Evolutionary conservation across 2,329 filamentous ascomycete genomes (phyloP).

Genomic region (Colletotrichum musae): DNA sequence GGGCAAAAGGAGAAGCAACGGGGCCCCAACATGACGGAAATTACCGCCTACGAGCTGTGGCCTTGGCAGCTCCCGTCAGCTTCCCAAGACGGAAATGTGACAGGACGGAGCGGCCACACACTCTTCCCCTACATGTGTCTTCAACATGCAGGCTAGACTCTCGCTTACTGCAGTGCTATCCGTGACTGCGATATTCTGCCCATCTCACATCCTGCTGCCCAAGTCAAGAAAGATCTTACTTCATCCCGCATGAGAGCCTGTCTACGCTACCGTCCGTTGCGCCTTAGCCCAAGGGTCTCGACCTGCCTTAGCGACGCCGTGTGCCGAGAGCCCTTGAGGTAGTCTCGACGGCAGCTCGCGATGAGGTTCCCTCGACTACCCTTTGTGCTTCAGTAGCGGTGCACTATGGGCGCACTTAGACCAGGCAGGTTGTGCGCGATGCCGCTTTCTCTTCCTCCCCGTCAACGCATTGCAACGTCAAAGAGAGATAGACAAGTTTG

Average conservation of each 20-base stretch:
- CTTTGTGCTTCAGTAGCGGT: background rate
- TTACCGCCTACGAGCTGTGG: background rate
- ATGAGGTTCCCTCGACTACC: background rate
- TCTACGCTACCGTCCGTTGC: background rate
- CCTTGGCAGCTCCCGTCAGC: slow-evolving; percentile 4
- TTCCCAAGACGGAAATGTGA: background rate
- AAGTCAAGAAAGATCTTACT: background rate
- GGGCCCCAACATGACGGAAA: background rate
- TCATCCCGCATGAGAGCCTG: slow-evolving; percentile 18
- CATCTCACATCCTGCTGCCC: background rate
- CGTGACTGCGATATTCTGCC: background rate
- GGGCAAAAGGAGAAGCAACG: background rate
- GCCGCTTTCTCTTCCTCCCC: background rate
- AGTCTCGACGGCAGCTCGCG: background rate
- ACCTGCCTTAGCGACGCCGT: slow-evolving; percentile 13
- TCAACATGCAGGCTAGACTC: too few species aligned
- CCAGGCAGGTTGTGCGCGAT: background rate
- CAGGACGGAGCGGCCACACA: background rate
- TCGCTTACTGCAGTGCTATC: too few species aligned
- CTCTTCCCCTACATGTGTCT: background rate
- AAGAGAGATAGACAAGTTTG: too few species aligned
- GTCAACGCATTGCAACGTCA: too few species aligned
- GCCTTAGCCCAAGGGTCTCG: slow-evolving; percentile 8
- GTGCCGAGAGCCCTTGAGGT: background rate
- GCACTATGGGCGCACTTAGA: background rate